Conservation (phyloP, 257 asterid genomes). For the Gentiana macrophylla region DNA sequence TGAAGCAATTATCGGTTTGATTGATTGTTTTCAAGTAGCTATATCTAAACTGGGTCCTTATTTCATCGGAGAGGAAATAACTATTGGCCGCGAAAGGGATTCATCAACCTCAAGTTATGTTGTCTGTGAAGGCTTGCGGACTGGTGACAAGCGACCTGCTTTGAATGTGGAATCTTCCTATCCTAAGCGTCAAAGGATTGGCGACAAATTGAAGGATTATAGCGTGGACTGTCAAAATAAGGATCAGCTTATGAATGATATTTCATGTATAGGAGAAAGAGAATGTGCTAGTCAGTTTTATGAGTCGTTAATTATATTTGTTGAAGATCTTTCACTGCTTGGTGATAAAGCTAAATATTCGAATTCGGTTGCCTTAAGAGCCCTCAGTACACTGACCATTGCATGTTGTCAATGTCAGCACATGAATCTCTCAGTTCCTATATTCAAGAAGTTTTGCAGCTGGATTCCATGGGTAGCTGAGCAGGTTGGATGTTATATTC, state of each 20-base stretch:
- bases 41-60: slow-evolving; percentile 52
- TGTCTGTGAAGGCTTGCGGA: slow-evolving; percentile 26
- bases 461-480: slow-evolving; percentile 81
- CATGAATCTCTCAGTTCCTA: slow-evolving; percentile 33
- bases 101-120: slow-evolving; percentile 18
- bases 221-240: slow-evolving; percentile 22
- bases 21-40: slow-evolving; percentile 70
- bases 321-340: slow-evolving; percentile 69
- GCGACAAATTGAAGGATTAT: slow-evolving; percentile 18
- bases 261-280: slow-evolving; percentile 29
- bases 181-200: slow-evolving; percentile 55
- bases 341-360: slow-evolving; percentile 29
- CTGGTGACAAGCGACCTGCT: slow-evolving; percentile 53
- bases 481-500: slow-evolving; percentile 42
- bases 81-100: slow-evolving; percentile 18
- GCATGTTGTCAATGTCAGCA: slow-evolving; percentile 57
- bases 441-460: slow-evolving; percentile 46
- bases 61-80: slow-evolving; percentile 29
- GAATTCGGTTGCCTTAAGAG: slow-evolving; percentile 41
- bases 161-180: slow-evolving; percentile 29
- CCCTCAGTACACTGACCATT: slow-evolving; percentile 69
- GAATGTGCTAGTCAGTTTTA: slow-evolving; percentile 55
- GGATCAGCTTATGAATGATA: slow-evolving; percentile 16
- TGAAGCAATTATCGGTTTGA: slow-evolving; percentile 33
- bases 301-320: slow-evolving; percentile 40